Base-by-base conservation (phyloP, 2,329 filamentous ascomycete species). In the Ceratocystis destructans region DNA sequence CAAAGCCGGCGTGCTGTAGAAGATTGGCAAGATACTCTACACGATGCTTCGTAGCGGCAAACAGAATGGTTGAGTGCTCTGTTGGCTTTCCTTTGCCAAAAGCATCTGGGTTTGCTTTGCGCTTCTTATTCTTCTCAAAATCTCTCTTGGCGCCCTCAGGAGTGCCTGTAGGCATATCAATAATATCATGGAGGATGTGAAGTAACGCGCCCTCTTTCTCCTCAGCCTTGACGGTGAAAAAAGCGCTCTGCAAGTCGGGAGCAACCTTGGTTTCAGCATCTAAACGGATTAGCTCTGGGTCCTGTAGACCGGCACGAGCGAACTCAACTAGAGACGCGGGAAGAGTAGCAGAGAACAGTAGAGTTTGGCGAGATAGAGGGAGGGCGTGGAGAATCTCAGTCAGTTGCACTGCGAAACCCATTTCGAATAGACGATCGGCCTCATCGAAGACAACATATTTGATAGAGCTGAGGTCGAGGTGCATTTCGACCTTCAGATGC, bases 371-470 rank as follows among this genome's bases (percentile, higher is more conserved):
- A 28, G 87, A 88, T 0, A 84, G 79, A 0, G 95, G 94, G 17
- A 99, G 79, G 0, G 91, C 89, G 73, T 96, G 86, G 64, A 99
- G 78, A 79, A 97, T 97, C 74, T 99, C 94, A 0, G 89, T 88
- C 71, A 99, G 79, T 73, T 99, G 94, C 2, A 89, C 86, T 3
- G 92, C 91, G 74, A 99, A 99, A 71, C 94, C 95, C 93, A 99
- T 96, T 74, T 99, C 94, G 75, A 99, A 99, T 22, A 99, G 80
- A 65, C 94, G 84, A 80, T 99, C 94, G 1, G 94, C 94, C 75
- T 99, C 94, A 74, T 99, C 94, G 70, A 99, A 99, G 7, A 99
- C 94, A 28, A 96, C 90, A 72, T 99, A 99, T 71, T 85, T 83
- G 69, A 99, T 87, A 3, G 90, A 96, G 0, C 87, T 90, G n/a